phyloP scores from a whole-genome alignment of 2,329 filamentous ascomycete species.

The Cladophialophora carrionii region DNA sequence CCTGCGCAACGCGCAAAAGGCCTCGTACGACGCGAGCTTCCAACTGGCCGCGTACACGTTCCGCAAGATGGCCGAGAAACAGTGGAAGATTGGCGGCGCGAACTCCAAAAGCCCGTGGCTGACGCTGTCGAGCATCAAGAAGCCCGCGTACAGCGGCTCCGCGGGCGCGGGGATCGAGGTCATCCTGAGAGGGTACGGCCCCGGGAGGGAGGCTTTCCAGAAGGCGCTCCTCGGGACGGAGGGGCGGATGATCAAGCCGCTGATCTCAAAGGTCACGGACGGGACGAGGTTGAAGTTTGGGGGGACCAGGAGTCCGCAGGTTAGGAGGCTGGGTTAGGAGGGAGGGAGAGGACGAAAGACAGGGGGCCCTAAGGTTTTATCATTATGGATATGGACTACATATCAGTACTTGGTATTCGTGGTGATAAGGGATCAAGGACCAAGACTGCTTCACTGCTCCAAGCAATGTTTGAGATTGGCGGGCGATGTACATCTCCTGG shows the following conservation, averaged over 20 bases:
- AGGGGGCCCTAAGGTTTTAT: background rate
- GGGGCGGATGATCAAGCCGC: slow-evolving; percentile 71
- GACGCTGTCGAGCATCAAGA: slow-evolving; percentile 79
- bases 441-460: background rate
- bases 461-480: background rate
- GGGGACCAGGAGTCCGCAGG: slow-evolving; percentile 82
- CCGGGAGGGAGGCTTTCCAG: slow-evolving; percentile 81
- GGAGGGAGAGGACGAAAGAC: background rate
- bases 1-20: slow-evolving; percentile 80
- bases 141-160: slow-evolving; percentile 69
- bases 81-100: slow-evolving; percentile 71
- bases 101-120: slow-evolving; percentile 59
- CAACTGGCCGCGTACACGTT: slow-evolving; percentile 84
- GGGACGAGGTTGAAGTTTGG: slow-evolving; percentile 92
- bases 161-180: slow-evolving; percentile 72
- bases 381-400: too few species aligned
- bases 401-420: too few species aligned
- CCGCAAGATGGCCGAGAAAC: slow-evolving; percentile 79
- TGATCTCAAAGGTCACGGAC: slow-evolving; percentile 81
- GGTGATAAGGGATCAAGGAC: too few species aligned
- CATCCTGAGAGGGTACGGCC: slow-evolving; percentile 80
- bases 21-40: slow-evolving; percentile 87
- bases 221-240: slow-evolving; percentile 89
- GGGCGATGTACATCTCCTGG: background rate
- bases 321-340: slow-evolving; percentile 72